Base-by-base conservation (phyloP, 1,139 yeast species). In the Suhomyces bolitotheri region DNA sequence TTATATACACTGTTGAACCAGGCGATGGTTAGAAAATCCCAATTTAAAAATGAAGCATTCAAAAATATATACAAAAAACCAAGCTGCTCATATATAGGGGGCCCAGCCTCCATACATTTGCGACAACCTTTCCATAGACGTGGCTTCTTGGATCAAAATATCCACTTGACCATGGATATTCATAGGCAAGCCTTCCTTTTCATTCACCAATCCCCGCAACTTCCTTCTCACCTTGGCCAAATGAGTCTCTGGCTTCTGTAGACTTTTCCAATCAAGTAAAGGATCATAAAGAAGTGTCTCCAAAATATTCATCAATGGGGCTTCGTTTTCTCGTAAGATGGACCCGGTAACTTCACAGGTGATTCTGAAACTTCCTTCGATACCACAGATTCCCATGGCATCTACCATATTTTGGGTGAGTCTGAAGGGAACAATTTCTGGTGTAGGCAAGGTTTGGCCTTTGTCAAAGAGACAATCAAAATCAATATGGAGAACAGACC, bases 61-160 rank as follows among this genome's bases (percentile, higher is more conserved):
- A n/a, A n/a, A n/a, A n/a, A n/a, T 9, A 19, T 19, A 19, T 19
- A 19, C 21, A 9, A 9, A 19, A 19, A 19, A 19, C 21, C 8
- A 12, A 7, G 16, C 19, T 13, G 20, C n/a, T n/a, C n/a, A n/a
- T n/a, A 67, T 50, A 46, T 66, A 86, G 2, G 97, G 82, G 52
- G 86, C 76, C 98, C 98, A 92, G 3, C 99, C 99, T 22, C 86
- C 80, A 58, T 88, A 94, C 98, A 94, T 92, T 47, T 75, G 82
- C 20, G 87, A 72, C 34, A 94, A 64, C 44, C 82, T 80, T 35
- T 81, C 86, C 5, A 69, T 66, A 4, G 88, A 80, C 0, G 86
- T 75, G 0, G 98, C 95, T 44, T 85, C 88, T 49, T 85, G 90
- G 31, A 92, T 85, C 40, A 92, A 72, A 22, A 85, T 81, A 52